Evolutionary conservation across 306 rosid species (phyloP), one percentile per base, ranked within the genome.

Genomic region (Hippophae gyantsensis): DNA sequence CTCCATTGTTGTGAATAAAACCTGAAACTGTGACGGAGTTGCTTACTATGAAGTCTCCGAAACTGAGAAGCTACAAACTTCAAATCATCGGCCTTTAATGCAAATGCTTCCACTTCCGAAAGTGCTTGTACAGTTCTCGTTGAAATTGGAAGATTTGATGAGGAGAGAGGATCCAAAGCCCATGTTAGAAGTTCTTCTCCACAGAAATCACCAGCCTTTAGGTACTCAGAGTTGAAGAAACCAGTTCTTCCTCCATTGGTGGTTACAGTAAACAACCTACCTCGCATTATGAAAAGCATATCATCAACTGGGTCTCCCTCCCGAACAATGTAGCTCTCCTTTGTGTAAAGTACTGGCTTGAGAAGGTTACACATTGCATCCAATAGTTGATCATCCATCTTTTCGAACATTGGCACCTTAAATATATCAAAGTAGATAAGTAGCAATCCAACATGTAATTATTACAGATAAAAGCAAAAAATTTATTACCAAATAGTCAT

Each of bases 171-270:
- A 59, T 85, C 96, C 65, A 92, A 58, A 54, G 95, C 98, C 98
- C 98, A 92, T 10, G 95, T 87, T 57, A 87, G 87, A 52, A 92
- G 92, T 70, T 92, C 98, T 61, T 92, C 98, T 48, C 98, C 98
- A 60, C 98, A 92, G 69, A 92, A 87, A 73, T 92, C 98, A 38
- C 98, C 96, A n/a, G 92, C 94, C 67, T 83, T 79, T 54, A 90
- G 95, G 57, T 68, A 74, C 75, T 83, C 92, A 1, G 98, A 90
- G 85, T 84, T 87, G 43, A 90, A 85, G 78, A 90, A 90, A 50
- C 95, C 98, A 8, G 96, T 85, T 82, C 96, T 83, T 69, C 98
- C 98, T 40, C 96, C 98, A 60, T 87, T 83, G 10, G 98, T 90
- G 32, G 95, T 85, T 76, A 73, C 70, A 0, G 92, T 79, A 78